Percentiles rank a stretch among this genome's conserved stretches.
Evolutionary conservation across 116 monocot genomes (phyloP).

Genomic region (Iris pallida): DNA sequence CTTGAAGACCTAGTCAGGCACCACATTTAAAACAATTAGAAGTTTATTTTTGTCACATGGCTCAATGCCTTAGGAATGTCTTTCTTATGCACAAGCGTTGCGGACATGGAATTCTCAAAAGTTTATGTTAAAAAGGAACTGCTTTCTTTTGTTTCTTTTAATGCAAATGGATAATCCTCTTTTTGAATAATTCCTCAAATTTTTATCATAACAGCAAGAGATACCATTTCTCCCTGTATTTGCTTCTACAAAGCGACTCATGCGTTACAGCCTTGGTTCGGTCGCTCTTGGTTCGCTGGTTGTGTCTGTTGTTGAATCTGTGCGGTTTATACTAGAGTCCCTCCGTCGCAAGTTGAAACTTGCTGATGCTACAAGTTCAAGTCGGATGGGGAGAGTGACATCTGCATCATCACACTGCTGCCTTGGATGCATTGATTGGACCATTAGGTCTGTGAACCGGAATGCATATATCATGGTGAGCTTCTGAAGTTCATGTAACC

Average conservation of each 20-base stretch:
- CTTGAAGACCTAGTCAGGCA: too few species aligned
- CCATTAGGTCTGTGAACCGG: slow-evolving; percentile 72
- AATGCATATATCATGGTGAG: slow-evolving; percentile 99
- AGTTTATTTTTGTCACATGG: too few species aligned
- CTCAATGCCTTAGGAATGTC: too few species aligned
- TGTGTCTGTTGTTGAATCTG: slow-evolving; percentile 67
- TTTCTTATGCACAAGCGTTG: too few species aligned
- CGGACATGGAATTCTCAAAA: too few species aligned
- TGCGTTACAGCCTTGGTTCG: slow-evolving; percentile 90
- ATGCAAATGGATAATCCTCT: not conserved
- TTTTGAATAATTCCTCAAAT: not conserved
- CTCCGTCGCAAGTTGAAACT: slow-evolving; percentile 73
- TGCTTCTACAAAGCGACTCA: slow-evolving; percentile 76
- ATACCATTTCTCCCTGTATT: slow-evolving; percentile 91
- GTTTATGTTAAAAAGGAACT: not conserved
- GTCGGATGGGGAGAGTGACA: slow-evolving; percentile 46
- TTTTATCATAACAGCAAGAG: slow-evolving; percentile 45
- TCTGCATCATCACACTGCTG: slow-evolving; percentile 73
- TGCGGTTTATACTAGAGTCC: slow-evolving; percentile 82
- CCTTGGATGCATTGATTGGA: slow-evolving; percentile 89
- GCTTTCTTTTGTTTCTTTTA: not conserved
- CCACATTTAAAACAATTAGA: too few species aligned
- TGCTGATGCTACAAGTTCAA: slow-evolving; percentile 38
- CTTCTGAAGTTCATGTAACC: not conserved
- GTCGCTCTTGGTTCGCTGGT: slow-evolving; percentile 88